Base-by-base conservation (phyloP, 768 basidiomycete genomes). In the Udeniomyces megalosporus region DNA sequence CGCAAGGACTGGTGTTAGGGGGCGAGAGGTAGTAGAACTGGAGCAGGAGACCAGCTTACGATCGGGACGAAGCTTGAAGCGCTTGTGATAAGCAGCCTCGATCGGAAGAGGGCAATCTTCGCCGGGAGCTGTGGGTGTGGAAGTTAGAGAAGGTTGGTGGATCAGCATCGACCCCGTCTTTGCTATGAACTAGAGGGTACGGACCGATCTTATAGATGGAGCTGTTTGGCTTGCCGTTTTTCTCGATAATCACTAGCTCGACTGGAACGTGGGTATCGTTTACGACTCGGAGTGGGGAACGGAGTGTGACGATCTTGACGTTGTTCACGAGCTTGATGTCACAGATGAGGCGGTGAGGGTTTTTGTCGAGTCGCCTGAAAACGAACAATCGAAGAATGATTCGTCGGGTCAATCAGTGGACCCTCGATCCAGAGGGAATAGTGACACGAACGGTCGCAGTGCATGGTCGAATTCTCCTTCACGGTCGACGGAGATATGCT, bases 381-480 rank as follows among this genome's bases (percentile, higher is more conserved):
- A 8, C 38, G 17, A 42, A 8, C 10, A 42, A 42, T 8, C 17
- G 10, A 42, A 17, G 38, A 8, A 42, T 8, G 10, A n/a, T n/a
- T n/a, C n/a, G n/a, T n/a, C n/a, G n/a, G n/a, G n/a, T n/a, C n/a
- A n/a, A n/a, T n/a, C n/a, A n/a, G n/a, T n/a, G n/a, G n/a, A n/a
- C n/a, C n/a, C n/a, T n/a, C n/a, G n/a, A n/a, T n/a, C n/a, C n/a
- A 42, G 38, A 8, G 38, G 17, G 38, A 17, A 42, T 17, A 42
- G 17, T 17, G 17, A 42, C 8, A 42, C 38, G 17, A 8, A 42
- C 14, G 93, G 90, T 8, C 88, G 82, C n/a, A 99, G 78, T 0
- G 83, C 79, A 69, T 90, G 91, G 12, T 85, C 78, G 70, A 82
- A 91, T 72, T 95, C 89, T 52, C 95, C 93, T 74, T 96, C 95